A percentile compares a stretch with the other conserved stretches of the same genome.
Evolutionary conservation across 129 eudicot species (phyloP).

Genomic region (Sambucus nigra): DNA sequence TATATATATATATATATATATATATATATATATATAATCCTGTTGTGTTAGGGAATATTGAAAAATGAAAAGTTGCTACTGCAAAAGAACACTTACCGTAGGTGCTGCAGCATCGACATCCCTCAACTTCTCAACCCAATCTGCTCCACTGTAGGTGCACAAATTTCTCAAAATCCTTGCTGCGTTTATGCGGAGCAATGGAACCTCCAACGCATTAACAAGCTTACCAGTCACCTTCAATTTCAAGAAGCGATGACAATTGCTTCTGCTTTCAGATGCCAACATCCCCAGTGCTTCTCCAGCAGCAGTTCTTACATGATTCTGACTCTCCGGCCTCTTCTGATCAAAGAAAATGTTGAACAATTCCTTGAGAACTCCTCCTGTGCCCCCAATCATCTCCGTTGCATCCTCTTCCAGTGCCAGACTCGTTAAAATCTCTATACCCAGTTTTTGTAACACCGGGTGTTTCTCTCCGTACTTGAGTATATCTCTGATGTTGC

Average conservation of each 20-base stretch:
- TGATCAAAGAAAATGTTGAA: constrained; percentile 56
- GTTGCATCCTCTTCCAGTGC: constrained; percentile 81
- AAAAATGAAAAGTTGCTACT: not conserved
- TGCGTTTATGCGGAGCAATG: constrained; percentile 47
- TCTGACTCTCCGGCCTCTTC: constrained; percentile 17
- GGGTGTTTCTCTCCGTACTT: constrained; percentile 63
- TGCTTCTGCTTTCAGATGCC: constrained; percentile 52
- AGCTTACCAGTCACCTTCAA: constrained; percentile 33
- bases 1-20: no score
- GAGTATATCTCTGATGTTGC: constrained; percentile 64
- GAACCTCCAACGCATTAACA: constrained; percentile 48
- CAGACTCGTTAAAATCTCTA: constrained; percentile 62
- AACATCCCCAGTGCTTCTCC: constrained; percentile 93
- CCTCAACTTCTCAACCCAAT: constrained; percentile 42
- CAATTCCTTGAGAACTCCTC: constrained; percentile 67
- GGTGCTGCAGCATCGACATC: constrained; percentile 51
- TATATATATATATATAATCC: no score
- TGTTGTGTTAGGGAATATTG: not conserved
- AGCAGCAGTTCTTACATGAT: constrained; percentile 57
- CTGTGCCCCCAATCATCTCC: constrained; percentile 81
- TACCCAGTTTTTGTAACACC: constrained; percentile 54
- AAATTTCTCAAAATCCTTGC: constrained; percentile 61
- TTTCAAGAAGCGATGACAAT: constrained; percentile 45
- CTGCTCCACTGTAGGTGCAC: constrained; percentile 56
- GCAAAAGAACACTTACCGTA: constrained; percentile 35